These are phyloP conservation scores for Calonectria multiphialidica DNA, from an alignment of 2,329 filamentous ascomycete genomes.

Conservation along the genomic window DNA sequence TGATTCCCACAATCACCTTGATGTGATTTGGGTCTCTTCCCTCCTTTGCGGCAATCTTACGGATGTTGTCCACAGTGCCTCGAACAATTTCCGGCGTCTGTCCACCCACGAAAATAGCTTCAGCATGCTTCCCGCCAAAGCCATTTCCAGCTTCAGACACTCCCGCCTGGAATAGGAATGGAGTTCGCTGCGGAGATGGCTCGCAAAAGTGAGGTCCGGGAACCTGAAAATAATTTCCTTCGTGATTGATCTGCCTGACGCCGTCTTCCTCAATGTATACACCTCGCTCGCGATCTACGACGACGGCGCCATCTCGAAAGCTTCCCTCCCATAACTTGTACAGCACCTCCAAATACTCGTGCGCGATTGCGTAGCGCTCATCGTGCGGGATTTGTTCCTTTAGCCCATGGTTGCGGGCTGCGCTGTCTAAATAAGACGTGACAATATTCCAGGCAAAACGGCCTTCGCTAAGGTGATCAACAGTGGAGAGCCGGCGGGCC, in stretches of 20 bases:
- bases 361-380: slow-evolving; percentile 27
- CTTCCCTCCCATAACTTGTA: slow-evolving; percentile 30
- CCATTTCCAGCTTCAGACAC: slow-evolving; percentile 23
- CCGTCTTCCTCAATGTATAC: slow-evolving; percentile 48
- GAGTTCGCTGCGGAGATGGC: slow-evolving; percentile 19
- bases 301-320: slow-evolving; percentile 23
- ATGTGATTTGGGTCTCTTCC: slow-evolving; percentile 22
- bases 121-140: slow-evolving; percentile 25
- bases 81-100: slow-evolving; percentile 15
- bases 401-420: slow-evolving; percentile 12
- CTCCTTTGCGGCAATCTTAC: neutral
- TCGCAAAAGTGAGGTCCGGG: slow-evolving; percentile 17
- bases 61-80: slow-evolving; percentile 23
- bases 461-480: slow-evolving; percentile 51
- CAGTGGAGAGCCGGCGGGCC: slow-evolving; percentile 49
- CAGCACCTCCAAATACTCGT: slow-evolving; percentile 24
- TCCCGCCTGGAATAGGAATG: slow-evolving; percentile 26
- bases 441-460: slow-evolving; percentile 62
- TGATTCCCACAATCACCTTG: slow-evolving; percentile 26
- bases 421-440: slow-evolving; percentile 51
- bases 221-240: slow-evolving; percentile 17
- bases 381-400: slow-evolving; percentile 53
- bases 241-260: slow-evolving; percentile 50
- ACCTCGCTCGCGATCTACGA: slow-evolving; percentile 13
- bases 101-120: slow-evolving; percentile 28